Evolutionary conservation across 345 rosid genomes (phyloP).

Genomic region (Sonneratia alba): DNA sequence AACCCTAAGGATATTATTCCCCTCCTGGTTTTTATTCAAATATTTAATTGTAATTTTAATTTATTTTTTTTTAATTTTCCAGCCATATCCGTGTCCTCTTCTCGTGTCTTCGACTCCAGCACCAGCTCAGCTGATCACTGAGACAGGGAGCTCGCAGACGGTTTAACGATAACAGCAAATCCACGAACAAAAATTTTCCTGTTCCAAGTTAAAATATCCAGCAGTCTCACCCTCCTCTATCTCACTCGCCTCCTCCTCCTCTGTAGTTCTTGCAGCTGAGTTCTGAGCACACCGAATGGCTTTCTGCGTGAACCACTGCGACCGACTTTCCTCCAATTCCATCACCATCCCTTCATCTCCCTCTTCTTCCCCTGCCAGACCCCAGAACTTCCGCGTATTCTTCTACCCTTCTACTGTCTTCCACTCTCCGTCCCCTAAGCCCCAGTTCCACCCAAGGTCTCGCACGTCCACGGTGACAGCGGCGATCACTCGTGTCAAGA

Average conservation of each 20-base stretch:
- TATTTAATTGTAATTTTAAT: too few species aligned
- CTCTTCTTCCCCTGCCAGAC: conserved; percentile 9
- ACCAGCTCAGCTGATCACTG: too few species aligned
- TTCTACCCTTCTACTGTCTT: conserved; percentile 5
- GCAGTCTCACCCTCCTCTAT: not conserved
- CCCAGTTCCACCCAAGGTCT: conserved; percentile 5
- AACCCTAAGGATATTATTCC: too few species aligned
- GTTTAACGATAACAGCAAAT: too few species aligned
- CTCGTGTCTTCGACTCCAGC: too few species aligned
- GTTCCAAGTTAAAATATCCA: too few species aligned
- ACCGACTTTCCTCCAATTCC: conserved; percentile 14
- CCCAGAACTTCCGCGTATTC: conserved; percentile 9
- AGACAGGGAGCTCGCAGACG: too few species aligned
- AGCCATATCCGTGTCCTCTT: too few species aligned
- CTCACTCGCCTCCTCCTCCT: not conserved
- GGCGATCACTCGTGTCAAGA: not conserved
- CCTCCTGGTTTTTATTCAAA: too few species aligned
- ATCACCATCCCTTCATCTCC: conserved; percentile 9
- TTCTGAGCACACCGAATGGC: conserved; percentile 8
- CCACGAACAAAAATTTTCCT: too few species aligned
- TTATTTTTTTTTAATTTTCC: too few species aligned
- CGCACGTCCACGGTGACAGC: not conserved
- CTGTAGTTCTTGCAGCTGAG: not conserved
- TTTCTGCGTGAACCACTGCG: conserved; percentile 18
- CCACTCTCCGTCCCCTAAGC: conserved; percentile 4